Evolutionary conservation across 495 filamentous ascomycete genomes (phyloP).

Genomic region (Opeltia flavorubescens): DNA sequence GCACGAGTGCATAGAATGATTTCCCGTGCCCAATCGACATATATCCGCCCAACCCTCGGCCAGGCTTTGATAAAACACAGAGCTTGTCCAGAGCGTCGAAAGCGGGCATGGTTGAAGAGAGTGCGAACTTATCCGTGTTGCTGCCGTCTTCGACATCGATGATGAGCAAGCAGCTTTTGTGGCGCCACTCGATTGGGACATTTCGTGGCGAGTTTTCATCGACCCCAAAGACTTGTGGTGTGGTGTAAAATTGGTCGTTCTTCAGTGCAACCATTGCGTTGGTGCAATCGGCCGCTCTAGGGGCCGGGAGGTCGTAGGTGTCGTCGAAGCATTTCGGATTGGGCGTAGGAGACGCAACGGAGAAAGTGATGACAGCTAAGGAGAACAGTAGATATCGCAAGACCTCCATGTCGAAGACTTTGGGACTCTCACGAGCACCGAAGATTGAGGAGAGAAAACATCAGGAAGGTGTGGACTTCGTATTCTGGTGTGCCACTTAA

Average conservation of each 20-base stretch:
- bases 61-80: not conserved
- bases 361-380: too few relatives aligned
- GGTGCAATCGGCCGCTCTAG: not conserved
- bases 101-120: not conserved
- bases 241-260: not conserved
- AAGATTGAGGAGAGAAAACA: too few relatives aligned
- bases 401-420: too few relatives aligned
- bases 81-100: not conserved
- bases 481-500: too few relatives aligned
- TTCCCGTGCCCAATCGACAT: not conserved
- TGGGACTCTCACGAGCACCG: too few relatives aligned
- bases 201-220: not conserved
- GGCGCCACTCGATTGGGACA: not conserved
- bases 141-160: not conserved
- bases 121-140: not conserved
- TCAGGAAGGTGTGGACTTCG: too few relatives aligned
- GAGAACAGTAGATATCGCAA: too few relatives aligned
- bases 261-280: not conserved
- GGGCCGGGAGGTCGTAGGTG: not conserved
- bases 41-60: not conserved
- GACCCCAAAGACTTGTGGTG: not conserved
- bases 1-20: not conserved
- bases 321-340: not conserved
- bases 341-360: not conserved
- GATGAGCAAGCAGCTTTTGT: not conserved